phyloP scores from a whole-genome alignment of 345 rosid species.

The Combretum micranthum region DNA sequence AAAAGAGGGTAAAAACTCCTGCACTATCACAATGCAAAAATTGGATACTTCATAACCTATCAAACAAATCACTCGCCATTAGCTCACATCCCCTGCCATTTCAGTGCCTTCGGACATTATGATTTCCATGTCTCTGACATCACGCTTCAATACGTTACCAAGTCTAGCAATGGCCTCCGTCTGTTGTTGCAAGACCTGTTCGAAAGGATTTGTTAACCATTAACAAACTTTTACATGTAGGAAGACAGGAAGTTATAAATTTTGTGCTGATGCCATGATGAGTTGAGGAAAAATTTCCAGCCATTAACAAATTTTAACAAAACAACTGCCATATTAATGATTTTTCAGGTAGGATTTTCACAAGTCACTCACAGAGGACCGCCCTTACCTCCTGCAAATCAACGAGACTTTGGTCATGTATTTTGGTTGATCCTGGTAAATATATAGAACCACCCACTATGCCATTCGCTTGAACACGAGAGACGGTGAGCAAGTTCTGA shows the following conservation, averaged over 20 bases:
- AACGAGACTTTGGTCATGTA: slow-evolving; percentile 85
- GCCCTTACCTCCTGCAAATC: slow-evolving; percentile 86
- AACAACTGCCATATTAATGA: not conserved
- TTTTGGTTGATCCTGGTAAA: slow-evolving; percentile 92
- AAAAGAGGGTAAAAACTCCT: no score
- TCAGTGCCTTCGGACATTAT: slow-evolving; percentile 80
- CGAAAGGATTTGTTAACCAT: not conserved
- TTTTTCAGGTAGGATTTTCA: no score
- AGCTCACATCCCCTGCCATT: slow-evolving; percentile 31
- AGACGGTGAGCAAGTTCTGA: slow-evolving; percentile 61
- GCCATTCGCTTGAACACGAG: slow-evolving; percentile 71
- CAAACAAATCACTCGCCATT: slow-evolving; percentile 1
- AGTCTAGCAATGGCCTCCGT: slow-evolving; percentile 87
- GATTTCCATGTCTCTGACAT: slow-evolving; percentile 73
- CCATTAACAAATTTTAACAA: no score
- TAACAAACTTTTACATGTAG: no score
- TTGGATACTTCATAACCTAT: not conserved
- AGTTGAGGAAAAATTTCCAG: no score
- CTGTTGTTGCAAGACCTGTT: slow-evolving; percentile 80
- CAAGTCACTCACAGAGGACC: no score
- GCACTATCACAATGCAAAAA: no score
- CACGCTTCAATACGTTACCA: slow-evolving; percentile 74
- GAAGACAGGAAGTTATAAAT: no score
- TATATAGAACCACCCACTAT: slow-evolving; percentile 56
- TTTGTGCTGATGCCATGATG: no score